Base-by-base conservation (phyloP, 2,329 filamentous ascomycete genomes). In the Fusarium odoratissimum region DNA sequence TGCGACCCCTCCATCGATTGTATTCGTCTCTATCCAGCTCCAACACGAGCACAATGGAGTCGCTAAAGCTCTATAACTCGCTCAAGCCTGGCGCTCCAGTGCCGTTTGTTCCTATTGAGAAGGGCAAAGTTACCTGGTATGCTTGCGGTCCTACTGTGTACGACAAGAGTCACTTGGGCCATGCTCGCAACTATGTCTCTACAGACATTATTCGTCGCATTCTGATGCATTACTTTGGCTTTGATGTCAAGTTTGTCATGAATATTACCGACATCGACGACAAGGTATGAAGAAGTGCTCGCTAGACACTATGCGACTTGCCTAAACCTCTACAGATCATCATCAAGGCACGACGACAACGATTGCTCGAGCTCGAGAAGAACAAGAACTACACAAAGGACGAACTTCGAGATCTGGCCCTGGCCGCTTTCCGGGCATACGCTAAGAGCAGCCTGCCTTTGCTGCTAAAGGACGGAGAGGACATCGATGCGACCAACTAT, bases 241-340 rank as follows among this genome's bases (percentile, higher is more conserved):
- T 93, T 81, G 85, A 94, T 45, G 90, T 97, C 74, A 90, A 91
- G 67, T 97, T 97, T 83, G 93, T 97, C 73, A 96, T 97, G 92
- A 97, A 97, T 83, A 94, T 96, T 71, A 97, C 95, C 33, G 95
- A 95, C 77, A 88, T 95, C 42, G 92, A 95, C 75, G 91, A 93
- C 82, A 92, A 92, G 87, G 89, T 90, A 77, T 71, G 67, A 44
- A 40, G 31, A 38, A 28, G 30, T 37, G 9, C 16, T 38, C 42
- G 35, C 41, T 40, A 9, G 41, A 58, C 37, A 55, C n/a, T 38
- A 40, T 66, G 40, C 58, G 52, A 60, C 68, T 61, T 60, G 45
- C 69, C 64, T 75, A 72, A 75, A 72, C 60, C 38, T 59, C 54
- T 61, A 48, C 72, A 88, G 87, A 89, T 89, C 67, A 89, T 89